Evolutionary conservation across 179 eudicot species (phyloP), one percentile per base, ranked within the genome.

Genomic region (Corrigiola litoralis): DNA sequence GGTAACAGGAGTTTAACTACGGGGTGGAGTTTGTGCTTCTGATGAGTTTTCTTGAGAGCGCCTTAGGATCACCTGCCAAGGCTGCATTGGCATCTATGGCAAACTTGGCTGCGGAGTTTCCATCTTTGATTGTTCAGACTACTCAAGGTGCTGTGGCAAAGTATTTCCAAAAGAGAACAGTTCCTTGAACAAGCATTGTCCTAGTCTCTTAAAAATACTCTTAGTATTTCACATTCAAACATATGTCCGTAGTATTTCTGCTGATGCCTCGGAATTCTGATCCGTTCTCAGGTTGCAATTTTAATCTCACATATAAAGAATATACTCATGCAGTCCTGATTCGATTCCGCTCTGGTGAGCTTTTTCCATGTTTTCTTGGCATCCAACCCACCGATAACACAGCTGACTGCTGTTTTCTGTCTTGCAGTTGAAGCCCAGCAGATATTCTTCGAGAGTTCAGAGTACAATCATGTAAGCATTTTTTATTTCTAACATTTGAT

Each of bases 261-360:
- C n/a, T n/a, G n/a, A n/a, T n/a, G n/a, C n/a, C n/a, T n/a, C n/a
- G n/a, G n/a, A n/a, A n/a, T n/a, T n/a, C n/a, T n/a, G n/a, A n/a
- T n/a, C n/a, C n/a, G n/a, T 65, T 58, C 61, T 60, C 81, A 88
- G 97, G 97, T 55, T 52, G 75, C 56, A 91, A 80, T 66, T 81
- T 82, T 42, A 86, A 80, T 55, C 65, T 61, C 36, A 49, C 55
- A 36, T 80, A 54, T 74, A 69, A 62, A 59, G 90, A 86, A 17
- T 91, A 82, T 62, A 84, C 87, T 12, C 95, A 91, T 51, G 94
- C 69, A 27, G 63, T 74, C 33, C 78, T 88, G 53, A 78, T 88
- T 64, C 81, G 92, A 66, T 91, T 91, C 58, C 81, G 95, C 37
- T 88, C 97, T 62, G 71, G 97, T 91, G 53, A 91, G 82, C 56